Percentiles rank a stretch among this genome's conserved stretches.
phyloP scores from a whole-genome alignment of 345 rosid genomes.

The Syzygium aqueum region DNA sequence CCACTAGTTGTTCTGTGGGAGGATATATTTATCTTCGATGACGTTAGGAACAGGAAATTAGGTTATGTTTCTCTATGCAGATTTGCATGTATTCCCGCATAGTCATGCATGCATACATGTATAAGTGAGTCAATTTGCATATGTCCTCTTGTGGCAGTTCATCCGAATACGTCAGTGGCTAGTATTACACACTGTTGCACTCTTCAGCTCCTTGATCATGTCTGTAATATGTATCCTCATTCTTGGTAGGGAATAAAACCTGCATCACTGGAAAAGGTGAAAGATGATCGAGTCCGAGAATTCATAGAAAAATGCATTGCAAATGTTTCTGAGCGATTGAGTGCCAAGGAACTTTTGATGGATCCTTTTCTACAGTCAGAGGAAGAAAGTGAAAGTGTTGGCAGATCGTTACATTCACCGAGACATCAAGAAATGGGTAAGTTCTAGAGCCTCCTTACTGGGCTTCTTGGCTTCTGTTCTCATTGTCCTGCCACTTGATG shows the following conservation, averaged over 20 bases:
- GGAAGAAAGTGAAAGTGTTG: conserved; percentile 39
- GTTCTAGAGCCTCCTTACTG: neutral
- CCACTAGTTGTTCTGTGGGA: neutral
- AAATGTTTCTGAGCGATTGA: conserved; percentile 55
- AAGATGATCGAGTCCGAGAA: conserved; percentile 45
- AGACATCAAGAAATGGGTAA: conserved; percentile 28
- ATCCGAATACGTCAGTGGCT: neutral
- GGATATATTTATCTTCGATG: neutral
- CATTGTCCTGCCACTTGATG: neutral
- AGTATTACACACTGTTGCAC: neutral
- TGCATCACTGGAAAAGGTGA: conserved; percentile 78
- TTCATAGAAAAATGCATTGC: conserved; percentile 93
- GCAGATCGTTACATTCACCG: conserved; percentile 16
- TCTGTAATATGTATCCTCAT: neutral
- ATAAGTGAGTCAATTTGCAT: neutral
- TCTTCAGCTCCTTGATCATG: neutral
- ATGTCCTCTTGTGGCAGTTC: neutral
- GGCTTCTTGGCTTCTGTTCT: neutral
- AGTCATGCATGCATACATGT: neutral
- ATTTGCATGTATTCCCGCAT: neutral
- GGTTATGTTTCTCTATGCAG: neutral
- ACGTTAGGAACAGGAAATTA: neutral
- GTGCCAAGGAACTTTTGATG: conserved; percentile 79
- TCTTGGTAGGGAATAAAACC: conserved; percentile 78
- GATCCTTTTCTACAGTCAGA: conserved; percentile 73